Evolutionary conservation across 176 grass and related monocot species (phyloP).

Genomic region (Eleusine indica): DNA sequence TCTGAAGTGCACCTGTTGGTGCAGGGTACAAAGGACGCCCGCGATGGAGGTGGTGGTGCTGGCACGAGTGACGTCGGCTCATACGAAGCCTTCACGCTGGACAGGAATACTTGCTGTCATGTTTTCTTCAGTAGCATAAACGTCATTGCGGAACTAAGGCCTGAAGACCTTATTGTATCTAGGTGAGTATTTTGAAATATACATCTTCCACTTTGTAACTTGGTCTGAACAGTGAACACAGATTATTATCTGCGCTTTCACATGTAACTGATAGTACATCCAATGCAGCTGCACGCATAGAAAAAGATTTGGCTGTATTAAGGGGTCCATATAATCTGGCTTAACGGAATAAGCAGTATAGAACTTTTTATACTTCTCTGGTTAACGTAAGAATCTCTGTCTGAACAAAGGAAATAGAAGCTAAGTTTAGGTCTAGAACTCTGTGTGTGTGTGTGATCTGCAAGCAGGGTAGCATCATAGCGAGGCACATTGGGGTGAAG

Average conservation of each 20-base stretch:
- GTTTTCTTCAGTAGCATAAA: conserved; percentile 68
- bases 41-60: too few species aligned
- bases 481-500: not conserved
- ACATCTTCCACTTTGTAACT: too few species aligned
- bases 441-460: not conserved
- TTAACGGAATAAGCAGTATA: not conserved
- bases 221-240: too few species aligned
- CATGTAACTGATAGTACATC: not conserved
- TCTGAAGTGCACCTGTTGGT: too few species aligned
- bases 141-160: conserved; percentile 93
- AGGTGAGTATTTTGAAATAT: conserved; percentile 58
- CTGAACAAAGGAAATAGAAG: not conserved
- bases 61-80: too few species aligned
- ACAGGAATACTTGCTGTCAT: not conserved
- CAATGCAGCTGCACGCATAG: not conserved
- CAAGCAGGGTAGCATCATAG: not conserved
- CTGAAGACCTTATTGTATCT: conserved; percentile 98
- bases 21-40: too few species aligned
- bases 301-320: not conserved
- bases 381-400: not conserved
- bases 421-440: not conserved
- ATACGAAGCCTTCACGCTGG: too few species aligned
- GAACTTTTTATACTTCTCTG: not conserved
- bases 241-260: too few species aligned
- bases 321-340: too few species aligned